Evolutionary conservation across 495 filamentous ascomycete species (phyloP).

Genomic region (Aspergillus bertholletiae): DNA sequence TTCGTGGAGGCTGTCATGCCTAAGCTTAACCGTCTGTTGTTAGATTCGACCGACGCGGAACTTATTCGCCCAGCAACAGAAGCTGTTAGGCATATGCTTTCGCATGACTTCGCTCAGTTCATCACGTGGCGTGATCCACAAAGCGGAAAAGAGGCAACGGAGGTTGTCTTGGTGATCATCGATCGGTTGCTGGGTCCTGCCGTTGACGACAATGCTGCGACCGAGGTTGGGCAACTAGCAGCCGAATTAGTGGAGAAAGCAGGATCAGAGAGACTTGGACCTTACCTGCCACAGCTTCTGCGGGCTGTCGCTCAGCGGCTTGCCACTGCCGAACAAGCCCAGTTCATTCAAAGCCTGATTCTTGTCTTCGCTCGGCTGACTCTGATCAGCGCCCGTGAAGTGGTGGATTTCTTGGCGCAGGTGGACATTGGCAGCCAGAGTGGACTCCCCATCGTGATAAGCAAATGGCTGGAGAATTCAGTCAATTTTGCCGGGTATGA

Average conservation of each 20-base stretch:
- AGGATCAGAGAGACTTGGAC: constrained; percentile 81
- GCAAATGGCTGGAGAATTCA: constrained; percentile 96
- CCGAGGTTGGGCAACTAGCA: constrained; percentile 90
- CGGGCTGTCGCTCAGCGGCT: constrained; percentile 85
- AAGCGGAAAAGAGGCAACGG: constrained; percentile 75
- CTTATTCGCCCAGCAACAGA: constrained; percentile 83
- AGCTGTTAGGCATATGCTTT: constrained; percentile 80
- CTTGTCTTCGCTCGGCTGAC: constrained; percentile 91
- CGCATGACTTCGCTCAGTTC: constrained; percentile 83
- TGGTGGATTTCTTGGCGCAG: constrained; percentile 84
- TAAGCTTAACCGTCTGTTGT: constrained; percentile 77
- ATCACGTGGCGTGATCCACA: constrained; percentile 72
- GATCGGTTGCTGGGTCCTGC: constrained; percentile 81
- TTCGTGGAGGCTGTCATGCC: constrained; percentile 84
- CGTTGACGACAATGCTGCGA: constrained; percentile 87
- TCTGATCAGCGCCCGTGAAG: constrained; percentile 77
- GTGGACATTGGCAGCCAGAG: constrained; percentile 68
- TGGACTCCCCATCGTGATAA: constrained; percentile 81
- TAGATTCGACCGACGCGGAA: constrained; percentile 76
- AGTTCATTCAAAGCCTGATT: constrained; percentile 89
- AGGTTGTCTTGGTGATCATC: constrained; percentile 86
- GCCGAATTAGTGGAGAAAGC: constrained; percentile 95
- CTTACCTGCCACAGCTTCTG: constrained; percentile 85
- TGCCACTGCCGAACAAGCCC: constrained; percentile 71
- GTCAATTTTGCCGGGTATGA: constrained; percentile 95